Base-by-base conservation (phyloP, 495 filamentous ascomycete species). In the Rhypophila decipiens region DNA sequence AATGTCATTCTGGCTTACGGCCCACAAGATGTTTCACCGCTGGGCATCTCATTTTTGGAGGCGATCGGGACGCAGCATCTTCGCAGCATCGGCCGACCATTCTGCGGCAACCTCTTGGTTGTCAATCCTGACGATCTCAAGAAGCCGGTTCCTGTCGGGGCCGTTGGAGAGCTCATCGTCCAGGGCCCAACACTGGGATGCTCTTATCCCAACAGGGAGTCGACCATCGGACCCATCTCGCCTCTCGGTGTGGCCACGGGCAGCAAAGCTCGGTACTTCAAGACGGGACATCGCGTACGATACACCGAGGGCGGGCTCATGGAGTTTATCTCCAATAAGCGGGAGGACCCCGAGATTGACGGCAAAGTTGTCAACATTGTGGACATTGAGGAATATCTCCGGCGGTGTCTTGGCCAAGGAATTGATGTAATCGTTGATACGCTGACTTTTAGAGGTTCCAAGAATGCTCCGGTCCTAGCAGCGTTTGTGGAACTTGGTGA, bases 61-160 rank as follows among this genome's bases (percentile, higher is more conserved):
- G 56, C 68, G 1, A 56, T 61, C 1, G 56, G 55, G 1, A 51
- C 67, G 2, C 59, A 65, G 12, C 57, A 68, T 17, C 40, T 70
- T 15, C 65, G 56, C 24, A 63, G 65, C 36, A 65, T 75, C 24
- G 68, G 66, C 7, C 61, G 60, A 2, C 70, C 72, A 13, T 71
- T 73, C 40, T 61, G 58, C 12, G 71, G 71, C 2, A 64, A 58
- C 20, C 67, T 73, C 17, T 61, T 69, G 59, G 63, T 75, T 35
- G 72, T 75, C 22, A 70, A 66, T 39, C 69, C 67, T 4, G 69
- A 75, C n/a, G 70, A 74, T 42, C 67, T 66, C 22, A 69, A 67
- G 46, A 67, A 68, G 19, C 64, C 67, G 22, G 57, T 74, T 47
- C 72, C 72, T 1, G 55, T 74, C 13, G 72, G 72, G 0, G 69